Evolutionary conservation across 1,139 yeast species (phyloP), one percentile per base, ranked within the genome.

Genomic region (Fermentozyma sake): DNA sequence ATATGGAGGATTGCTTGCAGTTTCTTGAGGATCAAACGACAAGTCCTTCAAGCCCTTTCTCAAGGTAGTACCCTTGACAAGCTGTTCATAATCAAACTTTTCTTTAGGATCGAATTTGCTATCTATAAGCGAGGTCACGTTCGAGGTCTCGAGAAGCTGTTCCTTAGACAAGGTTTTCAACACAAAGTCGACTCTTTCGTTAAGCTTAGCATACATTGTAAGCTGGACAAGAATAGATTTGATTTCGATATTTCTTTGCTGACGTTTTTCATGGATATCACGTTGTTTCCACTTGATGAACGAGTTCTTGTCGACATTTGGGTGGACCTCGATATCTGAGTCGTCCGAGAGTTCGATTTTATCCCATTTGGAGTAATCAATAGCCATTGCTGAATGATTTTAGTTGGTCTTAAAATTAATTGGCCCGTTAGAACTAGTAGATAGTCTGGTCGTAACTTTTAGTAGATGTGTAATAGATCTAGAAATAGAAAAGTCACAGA

Each of bases 341-440:
- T 91, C 99, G 52, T 91, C 99, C 11, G 96, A 85, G 26, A 91
- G 65, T 55, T 91, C 98, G 35, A 91, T 75, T 52, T 86, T 86
- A 57, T 91, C 99, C 97, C 98, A 91, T 54, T 91, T 91, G 9
- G 96, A 87, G 58, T 91, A 91, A 52, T 91, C 98, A 44, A 89
- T 79, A 29, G 84, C 74, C 87, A 80, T 80, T 16, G n/a, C n/a
- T n/a, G n/a, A n/a, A n/a, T n/a, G n/a, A 7, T n/a, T 8, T 9
- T 2, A 10, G 14, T 18, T 10, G 13, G 20, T 11, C 20, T n/a
- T n/a, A n/a, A n/a, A 16, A 7, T 16, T 9, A 9, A 16, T 7
- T 16, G 18, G 18, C 9, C 9, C 18, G 18, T n/a, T n/a, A n/a
- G n/a, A n/a, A n/a, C n/a, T n/a, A n/a, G n/a, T n/a, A n/a, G n/a